Conservation (phyloP, 495 filamentous ascomycete genomes). For the Aspergillus homomorphus region DNA sequence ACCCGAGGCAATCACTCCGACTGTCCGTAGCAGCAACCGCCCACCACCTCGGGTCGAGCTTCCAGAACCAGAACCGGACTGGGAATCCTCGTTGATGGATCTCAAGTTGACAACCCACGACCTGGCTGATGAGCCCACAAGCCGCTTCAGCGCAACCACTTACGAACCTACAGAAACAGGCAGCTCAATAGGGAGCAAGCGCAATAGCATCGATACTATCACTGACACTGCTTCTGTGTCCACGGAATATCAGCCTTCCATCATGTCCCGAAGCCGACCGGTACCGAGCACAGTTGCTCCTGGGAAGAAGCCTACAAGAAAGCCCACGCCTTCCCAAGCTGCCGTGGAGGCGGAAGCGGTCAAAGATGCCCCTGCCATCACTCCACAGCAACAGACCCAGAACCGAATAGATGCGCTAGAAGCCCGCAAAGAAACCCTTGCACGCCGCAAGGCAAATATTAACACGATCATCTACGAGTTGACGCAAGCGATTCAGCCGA, state of each 20-base stretch:
- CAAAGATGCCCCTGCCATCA: conserved; percentile 57
- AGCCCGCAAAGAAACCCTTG: conserved; percentile 62
- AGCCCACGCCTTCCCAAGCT: conserved; percentile 54
- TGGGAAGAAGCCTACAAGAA: conserved; percentile 43
- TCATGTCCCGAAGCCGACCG: conserved; percentile 49
- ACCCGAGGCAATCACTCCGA: conserved; percentile 9
- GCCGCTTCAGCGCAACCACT: conserved; percentile 73
- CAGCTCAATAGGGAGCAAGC: conserved; percentile 38
- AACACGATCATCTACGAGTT: conserved; percentile 69
- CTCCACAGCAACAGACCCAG: conserved; percentile 54
- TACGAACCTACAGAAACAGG: conserved; percentile 55
- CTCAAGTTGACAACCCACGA: conserved; percentile 28
- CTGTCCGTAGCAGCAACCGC: conserved; percentile 13
- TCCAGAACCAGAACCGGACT: conserved; percentile 18
- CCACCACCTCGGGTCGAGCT: conserved; percentile 27
- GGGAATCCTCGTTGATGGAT: conserved; percentile 22
- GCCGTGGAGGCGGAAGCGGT: conserved; percentile 39
- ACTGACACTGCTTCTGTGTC: conserved; percentile 34
- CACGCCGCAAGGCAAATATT: conserved; percentile 65
- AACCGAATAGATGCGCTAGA: conserved; percentile 67
- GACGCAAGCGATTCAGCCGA: conserved; percentile 58
- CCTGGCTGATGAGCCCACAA: conserved; percentile 46
- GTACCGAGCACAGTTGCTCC: conserved; percentile 41
- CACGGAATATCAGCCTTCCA: conserved; percentile 34
- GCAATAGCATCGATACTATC: conserved; percentile 40